phyloP scores from a whole-genome alignment of 495 filamentous ascomycete genomes.

The Trichoderma parareesei region DNA sequence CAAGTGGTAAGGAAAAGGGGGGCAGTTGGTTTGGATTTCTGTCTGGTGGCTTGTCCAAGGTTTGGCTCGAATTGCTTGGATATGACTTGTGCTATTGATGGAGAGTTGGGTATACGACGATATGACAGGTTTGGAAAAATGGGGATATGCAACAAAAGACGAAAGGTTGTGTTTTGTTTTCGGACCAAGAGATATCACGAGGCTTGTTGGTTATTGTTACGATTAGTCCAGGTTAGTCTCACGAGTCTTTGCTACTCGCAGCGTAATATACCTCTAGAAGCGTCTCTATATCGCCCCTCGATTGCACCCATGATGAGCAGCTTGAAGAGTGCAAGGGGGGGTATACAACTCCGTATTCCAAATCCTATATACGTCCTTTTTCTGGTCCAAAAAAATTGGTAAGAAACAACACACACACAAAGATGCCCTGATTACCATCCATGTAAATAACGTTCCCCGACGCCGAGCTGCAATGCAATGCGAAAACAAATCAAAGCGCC shows the following conservation, averaged over 20 bases:
- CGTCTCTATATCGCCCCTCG: not conserved
- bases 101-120: not conserved
- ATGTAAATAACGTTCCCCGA: not conserved
- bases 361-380: slow-evolving; percentile 1
- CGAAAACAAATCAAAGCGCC: not conserved
- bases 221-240: too few relatives aligned
- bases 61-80: not conserved
- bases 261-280: not conserved
- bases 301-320: not conserved
- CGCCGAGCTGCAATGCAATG: slow-evolving; percentile 8
- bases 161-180: too few relatives aligned
- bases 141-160: too few relatives aligned
- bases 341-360: not conserved
- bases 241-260: not conserved
- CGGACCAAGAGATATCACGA: not conserved
- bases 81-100: not conserved
- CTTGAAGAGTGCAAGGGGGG: not conserved
- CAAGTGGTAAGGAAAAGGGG: slow-evolving; percentile 3
- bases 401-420: not conserved
- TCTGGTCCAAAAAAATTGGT: not conserved
- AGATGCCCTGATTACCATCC: not conserved
- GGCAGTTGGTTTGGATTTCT: not conserved
- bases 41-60: not conserved
- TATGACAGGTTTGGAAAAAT: not conserved
- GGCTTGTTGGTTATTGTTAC: not conserved